phyloP scores from a whole-genome alignment of 139 green algal species.

The Asterochloris erici region DNA sequence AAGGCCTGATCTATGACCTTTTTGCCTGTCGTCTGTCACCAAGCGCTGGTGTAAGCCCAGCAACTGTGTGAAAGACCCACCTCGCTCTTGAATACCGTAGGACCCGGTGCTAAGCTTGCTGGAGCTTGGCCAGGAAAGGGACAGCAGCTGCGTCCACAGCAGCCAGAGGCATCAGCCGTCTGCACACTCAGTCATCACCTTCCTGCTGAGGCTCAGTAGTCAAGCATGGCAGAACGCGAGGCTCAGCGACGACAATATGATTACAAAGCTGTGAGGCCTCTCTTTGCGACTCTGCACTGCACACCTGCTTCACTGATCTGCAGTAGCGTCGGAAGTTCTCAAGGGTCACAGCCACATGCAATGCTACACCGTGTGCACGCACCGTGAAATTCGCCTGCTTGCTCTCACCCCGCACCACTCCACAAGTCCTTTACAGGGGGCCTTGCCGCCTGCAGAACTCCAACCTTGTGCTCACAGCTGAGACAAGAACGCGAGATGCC shows the following conservation, averaged over 20 bases:
- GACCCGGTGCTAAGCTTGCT: no score
- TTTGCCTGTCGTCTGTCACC: no score
- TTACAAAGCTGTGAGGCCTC: conserved; percentile 79
- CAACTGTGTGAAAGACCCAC: no score
- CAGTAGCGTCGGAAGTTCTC: no score
- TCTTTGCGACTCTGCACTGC: background rate
- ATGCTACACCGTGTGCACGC: background rate
- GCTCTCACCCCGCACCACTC: background rate
- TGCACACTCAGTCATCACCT: background rate
- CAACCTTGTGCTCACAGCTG: conserved; percentile 91
- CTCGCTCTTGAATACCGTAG: no score
- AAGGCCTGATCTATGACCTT: no score
- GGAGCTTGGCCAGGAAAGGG: no score
- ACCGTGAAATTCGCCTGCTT: background rate
- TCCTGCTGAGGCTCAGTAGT: background rate
- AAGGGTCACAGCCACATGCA: no score
- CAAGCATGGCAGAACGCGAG: conserved; percentile 12
- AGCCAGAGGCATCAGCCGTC: no score
- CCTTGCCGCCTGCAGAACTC: conserved; percentile 79
- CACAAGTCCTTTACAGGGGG: background rate
- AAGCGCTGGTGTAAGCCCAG: no score
- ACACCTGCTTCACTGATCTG: background rate
- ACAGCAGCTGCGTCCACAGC: no score
- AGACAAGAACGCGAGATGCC: conserved; percentile 73
- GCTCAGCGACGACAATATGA: conserved; percentile 96